These are phyloP conservation scores for Monosporozyma yasuniensis DNA, from an alignment of 805 yeast species.

Conservation along the genomic window DNA sequence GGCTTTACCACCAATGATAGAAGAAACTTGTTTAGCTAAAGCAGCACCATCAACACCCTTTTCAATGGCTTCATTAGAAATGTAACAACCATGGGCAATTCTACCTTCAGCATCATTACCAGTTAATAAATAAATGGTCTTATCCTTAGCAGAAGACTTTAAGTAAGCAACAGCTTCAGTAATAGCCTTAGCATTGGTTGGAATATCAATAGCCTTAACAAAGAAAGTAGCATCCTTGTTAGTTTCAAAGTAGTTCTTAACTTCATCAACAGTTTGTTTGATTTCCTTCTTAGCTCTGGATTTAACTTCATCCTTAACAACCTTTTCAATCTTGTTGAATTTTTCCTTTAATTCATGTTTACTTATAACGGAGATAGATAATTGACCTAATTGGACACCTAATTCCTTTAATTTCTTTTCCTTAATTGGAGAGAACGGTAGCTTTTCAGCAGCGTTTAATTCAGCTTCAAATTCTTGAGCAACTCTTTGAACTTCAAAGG, in stretches of 20 bases:
- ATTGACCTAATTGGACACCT: conserved; percentile 76
- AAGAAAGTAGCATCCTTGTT: conserved; percentile 46
- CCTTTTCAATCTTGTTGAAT: conserved; percentile 73
- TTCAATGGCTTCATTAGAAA: conserved; percentile 59
- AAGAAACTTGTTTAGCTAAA: conserved; percentile 62
- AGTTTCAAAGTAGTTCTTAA: conserved; percentile 56
- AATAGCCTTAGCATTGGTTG: conserved; percentile 86
- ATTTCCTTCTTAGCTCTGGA: conserved; percentile 80
- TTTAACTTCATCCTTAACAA: conserved; percentile 80
- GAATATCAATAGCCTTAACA: conserved; percentile 59
- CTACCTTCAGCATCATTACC: conserved; percentile 55
- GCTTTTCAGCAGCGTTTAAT: conserved; percentile 48
- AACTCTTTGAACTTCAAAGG: conserved; percentile 79
- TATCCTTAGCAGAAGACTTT: conserved; percentile 65
- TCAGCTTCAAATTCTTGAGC: conserved; percentile 63
- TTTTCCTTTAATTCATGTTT: conserved; percentile 68
- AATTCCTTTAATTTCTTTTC: conserved; percentile 76
- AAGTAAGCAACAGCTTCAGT: conserved; percentile 84
- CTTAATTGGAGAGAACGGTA: conserved; percentile 67
- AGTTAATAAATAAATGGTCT: conserved; percentile 71
- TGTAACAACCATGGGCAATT: conserved; percentile 93
- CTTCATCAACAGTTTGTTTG: conserved; percentile 70
- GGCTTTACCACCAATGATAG: conserved; percentile 86
- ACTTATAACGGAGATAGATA: conserved; percentile 70
- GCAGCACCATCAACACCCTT: conserved; percentile 70